These are phyloP conservation scores for Pseudogymnoascus sp. DNA, from an alignment of 2,329 filamentous ascomycete genomes.

Conservation along the genomic window DNA sequence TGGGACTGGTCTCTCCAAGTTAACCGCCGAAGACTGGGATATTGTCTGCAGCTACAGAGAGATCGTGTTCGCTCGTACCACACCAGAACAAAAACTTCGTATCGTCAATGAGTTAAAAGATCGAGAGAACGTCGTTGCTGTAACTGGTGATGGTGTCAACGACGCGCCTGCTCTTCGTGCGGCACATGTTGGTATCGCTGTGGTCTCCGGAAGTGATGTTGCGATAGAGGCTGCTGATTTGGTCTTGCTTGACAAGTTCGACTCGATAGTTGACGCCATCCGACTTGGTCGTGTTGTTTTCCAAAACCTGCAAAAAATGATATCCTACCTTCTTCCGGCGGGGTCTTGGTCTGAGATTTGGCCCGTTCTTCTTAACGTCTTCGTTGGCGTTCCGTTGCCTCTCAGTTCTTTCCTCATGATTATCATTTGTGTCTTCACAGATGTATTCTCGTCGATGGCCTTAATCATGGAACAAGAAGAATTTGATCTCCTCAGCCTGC, in stretches of 20 bases:
- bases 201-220: constrained; percentile 67
- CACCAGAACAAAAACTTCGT: constrained; percentile 68
- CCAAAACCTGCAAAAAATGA: constrained; percentile 65
- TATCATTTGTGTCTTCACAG: constrained; percentile 50
- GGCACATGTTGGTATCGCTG: constrained; percentile 69
- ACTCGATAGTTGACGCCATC: constrained; percentile 67
- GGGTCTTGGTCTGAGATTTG: constrained; percentile 51
- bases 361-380: constrained; percentile 50
- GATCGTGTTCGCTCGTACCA: constrained; percentile 68
- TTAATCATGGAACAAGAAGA: constrained; percentile 50
- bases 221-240: constrained; percentile 81
- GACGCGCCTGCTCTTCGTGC: constrained; percentile 67
- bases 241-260: constrained; percentile 82
- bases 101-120: constrained; percentile 65
- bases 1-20: constrained; percentile 17
- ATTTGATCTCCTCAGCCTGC: constrained; percentile 44
- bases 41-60: constrained; percentile 57
- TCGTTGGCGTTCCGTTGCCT: constrained; percentile 46
- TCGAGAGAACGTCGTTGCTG: constrained; percentile 44
- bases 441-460: constrained; percentile 43
- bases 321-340: constrained; percentile 48
- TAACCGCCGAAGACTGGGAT: constrained; percentile 46
- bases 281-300: constrained; percentile 64
- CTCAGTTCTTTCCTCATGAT: constrained; percentile 50
- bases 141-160: constrained; percentile 71